A percentile compares a stretch with the other conserved stretches of the same genome.
Evolutionary conservation across 1,284 basidiomycete genomes (phyloP).

Genomic region (Trichosporon ovoides): DNA sequence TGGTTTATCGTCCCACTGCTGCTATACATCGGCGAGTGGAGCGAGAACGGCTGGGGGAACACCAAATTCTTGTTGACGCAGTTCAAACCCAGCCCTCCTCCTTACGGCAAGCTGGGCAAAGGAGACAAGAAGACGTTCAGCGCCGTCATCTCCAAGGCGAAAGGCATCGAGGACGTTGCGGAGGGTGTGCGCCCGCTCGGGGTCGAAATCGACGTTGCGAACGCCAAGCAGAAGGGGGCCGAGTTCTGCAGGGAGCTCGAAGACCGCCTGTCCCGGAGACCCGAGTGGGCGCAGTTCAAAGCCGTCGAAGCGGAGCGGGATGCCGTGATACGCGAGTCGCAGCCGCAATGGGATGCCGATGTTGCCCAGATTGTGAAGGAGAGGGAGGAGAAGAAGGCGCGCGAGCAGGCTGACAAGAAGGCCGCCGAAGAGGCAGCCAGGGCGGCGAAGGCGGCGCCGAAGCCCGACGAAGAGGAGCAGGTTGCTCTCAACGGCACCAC

Average conservation of each 20-base stretch:
- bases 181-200: background rate
- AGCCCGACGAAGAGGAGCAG: background rate
- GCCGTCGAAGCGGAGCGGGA: background rate
- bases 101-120: constrained; percentile 57
- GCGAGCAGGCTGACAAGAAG: background rate
- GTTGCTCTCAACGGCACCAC: background rate
- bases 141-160: constrained; percentile 59
- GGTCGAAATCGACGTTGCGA: constrained; percentile 50
- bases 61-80: constrained; percentile 89
- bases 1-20: constrained; percentile 66
- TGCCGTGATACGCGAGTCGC: background rate
- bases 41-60: constrained; percentile 72
- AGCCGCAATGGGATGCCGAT: background rate
- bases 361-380: background rate
- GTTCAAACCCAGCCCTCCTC: constrained; percentile 57
- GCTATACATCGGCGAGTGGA: constrained; percentile 63
- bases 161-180: constrained; percentile 60
- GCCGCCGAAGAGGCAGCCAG: background rate
- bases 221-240: constrained; percentile 7
- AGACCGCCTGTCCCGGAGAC: constrained; percentile 1
- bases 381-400: background rate
- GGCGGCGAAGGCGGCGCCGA: background rate
- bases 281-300: constrained; percentile 12
- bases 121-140: constrained; percentile 58
- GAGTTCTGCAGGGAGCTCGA: constrained; percentile 18